phyloP scores from a whole-genome alignment of 306 rosid species.

The Quercus rubra region DNA sequence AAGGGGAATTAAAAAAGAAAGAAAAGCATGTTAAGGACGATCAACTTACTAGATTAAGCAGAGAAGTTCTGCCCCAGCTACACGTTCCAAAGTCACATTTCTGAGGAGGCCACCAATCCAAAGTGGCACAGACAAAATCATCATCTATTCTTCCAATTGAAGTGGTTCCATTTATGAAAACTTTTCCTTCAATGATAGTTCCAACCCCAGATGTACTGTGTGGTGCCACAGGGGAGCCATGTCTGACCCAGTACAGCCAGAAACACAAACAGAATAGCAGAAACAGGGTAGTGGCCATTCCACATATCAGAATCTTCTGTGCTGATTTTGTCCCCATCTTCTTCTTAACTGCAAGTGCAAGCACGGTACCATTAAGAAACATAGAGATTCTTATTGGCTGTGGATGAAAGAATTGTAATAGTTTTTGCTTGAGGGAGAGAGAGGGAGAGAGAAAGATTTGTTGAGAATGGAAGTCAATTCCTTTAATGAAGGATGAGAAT shows the following conservation, averaged over 20 bases:
- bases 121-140: slow-evolving; percentile 85
- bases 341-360: background rate
- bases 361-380: background rate
- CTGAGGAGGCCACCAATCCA: slow-evolving; percentile 99
- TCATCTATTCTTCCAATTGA: slow-evolving; percentile 61
- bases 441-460: background rate
- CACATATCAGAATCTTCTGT: background rate
- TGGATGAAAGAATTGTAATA: background rate
- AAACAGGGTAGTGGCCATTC: background rate
- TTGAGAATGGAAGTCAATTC: background rate
- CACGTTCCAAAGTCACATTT: slow-evolving; percentile 88
- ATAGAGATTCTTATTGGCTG: background rate
- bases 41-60: slow-evolving; percentile 72
- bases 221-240: background rate
- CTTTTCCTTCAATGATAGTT: slow-evolving; percentile 34
- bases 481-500: background rate
- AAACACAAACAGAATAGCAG: background rate
- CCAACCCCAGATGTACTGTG: background rate
- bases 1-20: background rate
- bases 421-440: background rate
- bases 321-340: too few species aligned
- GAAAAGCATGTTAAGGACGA: background rate
- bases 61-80: slow-evolving; percentile 87
- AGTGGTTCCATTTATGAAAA: slow-evolving; percentile 52
- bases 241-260: background rate